These are phyloP conservation scores for Rutidosis leptorrhynchoides DNA, from an alignment of 129 eudicot genomes.

Conservation along the genomic window DNA sequence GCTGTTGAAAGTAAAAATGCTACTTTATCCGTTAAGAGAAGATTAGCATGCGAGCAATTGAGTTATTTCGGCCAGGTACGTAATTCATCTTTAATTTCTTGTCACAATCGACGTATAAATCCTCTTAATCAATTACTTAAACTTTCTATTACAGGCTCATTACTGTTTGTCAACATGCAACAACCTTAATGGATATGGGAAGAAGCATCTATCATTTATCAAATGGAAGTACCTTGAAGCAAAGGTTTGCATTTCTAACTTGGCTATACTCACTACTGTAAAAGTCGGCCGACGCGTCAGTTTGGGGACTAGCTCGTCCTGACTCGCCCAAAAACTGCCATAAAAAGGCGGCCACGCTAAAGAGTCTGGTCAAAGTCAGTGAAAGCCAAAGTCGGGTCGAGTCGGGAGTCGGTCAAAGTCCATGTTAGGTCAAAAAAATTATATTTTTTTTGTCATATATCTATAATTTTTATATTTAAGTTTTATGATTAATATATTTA, in stretches of 20 bases:
- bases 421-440: no score
- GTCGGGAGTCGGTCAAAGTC: no score
- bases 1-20: constrained; percentile 84
- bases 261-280: neutral
- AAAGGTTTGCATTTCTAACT: constrained; percentile 46
- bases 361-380: no score
- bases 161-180: constrained; percentile 58
- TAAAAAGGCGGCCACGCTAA: no score
- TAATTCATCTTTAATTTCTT: neutral
- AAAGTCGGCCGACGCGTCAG: no score
- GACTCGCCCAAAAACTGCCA: no score
- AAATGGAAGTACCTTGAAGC: constrained; percentile 93
- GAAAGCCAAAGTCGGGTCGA: no score
- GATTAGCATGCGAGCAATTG: constrained; percentile 86
- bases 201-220: constrained; percentile 73
- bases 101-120: neutral
- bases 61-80: constrained; percentile 70
- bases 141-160: constrained; percentile 51
- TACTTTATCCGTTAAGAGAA: constrained; percentile 81
- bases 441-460: no score
- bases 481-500: no score
- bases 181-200: constrained; percentile 39
- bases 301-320: no score
- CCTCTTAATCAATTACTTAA: neutral
- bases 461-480: no score